Percentiles rank a stretch among this genome's conserved stretches.
Evolutionary conservation across 1,139 yeast species (phyloP).

Genomic region (Kazachstania sp.): DNA sequence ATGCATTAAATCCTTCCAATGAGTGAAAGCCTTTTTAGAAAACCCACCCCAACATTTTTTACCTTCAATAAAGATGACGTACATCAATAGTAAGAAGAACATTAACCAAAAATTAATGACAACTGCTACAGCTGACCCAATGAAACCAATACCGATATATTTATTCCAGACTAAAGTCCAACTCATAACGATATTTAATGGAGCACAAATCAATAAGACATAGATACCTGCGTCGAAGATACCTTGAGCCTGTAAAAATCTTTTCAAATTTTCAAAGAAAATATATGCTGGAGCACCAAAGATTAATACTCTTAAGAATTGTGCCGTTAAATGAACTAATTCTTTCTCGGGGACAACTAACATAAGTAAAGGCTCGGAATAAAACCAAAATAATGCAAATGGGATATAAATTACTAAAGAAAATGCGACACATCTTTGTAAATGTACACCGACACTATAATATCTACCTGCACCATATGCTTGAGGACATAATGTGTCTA

Average conservation of each 20-base stretch:
- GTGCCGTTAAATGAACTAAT: conserved; percentile 55
- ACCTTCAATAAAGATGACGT: conserved; percentile 55
- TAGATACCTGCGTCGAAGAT: conserved; percentile 86
- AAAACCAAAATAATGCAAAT: conserved; percentile 58
- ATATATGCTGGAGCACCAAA: conserved; percentile 82
- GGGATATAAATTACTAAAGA: conserved; percentile 52
- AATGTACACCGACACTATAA: conserved; percentile 51
- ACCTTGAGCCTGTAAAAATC: conserved; percentile 86
- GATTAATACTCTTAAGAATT: conserved; percentile 55
- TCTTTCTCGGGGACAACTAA: conserved; percentile 44
- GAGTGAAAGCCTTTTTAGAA: conserved; percentile 40
- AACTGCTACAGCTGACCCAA: conserved; percentile 70
- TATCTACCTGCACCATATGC: conserved; percentile 67
- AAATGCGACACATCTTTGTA: conserved; percentile 55
- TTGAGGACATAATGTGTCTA: conserved; percentile 82
- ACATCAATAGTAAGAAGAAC: conserved; percentile 46
- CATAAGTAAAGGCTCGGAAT: conserved; percentile 45
- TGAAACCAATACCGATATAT: conserved; percentile 50
- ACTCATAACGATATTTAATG: conserved; percentile 61
- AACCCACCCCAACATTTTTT: conserved; percentile 67
- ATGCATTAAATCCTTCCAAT: conserved; percentile 52
- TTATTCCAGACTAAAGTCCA: conserved; percentile 74
- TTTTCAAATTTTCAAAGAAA: conserved; percentile 70
- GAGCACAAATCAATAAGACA: conserved; percentile 69
- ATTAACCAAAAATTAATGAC: conserved; percentile 64